Evolutionary conservation across 805 yeast species (phyloP), one percentile per base, ranked within the genome.

Genomic region (Sungouiozyma intestinalis): DNA sequence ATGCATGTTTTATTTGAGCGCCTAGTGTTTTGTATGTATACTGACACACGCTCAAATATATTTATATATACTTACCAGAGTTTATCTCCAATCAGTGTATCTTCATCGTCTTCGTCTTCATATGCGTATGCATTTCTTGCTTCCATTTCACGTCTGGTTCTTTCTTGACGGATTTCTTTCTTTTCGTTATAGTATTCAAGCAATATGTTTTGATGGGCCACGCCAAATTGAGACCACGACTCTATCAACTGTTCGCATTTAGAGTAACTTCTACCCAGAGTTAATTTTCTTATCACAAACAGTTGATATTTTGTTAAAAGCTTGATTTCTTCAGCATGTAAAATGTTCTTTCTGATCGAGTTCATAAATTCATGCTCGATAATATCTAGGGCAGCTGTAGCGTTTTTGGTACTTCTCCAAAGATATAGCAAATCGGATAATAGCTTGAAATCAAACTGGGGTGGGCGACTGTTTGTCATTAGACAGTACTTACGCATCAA

Each of bases 31-130:
- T n/a, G n/a, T n/a, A 9, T 7, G 17, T 6, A 4, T 9, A 19
- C n/a, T 16, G 3, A 14, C 16, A 35, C 21, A 29, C 6, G 13
- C 17, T 33, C 14, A 15, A 33, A n/a, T 19, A 40, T 16, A 35
- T 3, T 20, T 29, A 7, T 18, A 27, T 17, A 14, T 16, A 7
- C 14, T 48, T 40, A 60, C 64, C 64, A 60, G 24, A 60, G 41
- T 27, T 49, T 51, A 11, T 62, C 63, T n/a, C 55, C 46, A 19
- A 58, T 45, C 51, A 54, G 52, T 41, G 47, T 52, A 16, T 57
- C 62, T 33, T 57, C 63, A 16, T 45, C 49, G 34, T 52, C 57
- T 42, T 48, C 49, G 3, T 48, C 54, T 40, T 58, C 60, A 38
- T 48, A 51, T n/a, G n/a, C n/a, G n/a, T n/a, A n/a, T n/a, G n/a